phyloP scores from a whole-genome alignment of 257 asterid species.

The Ophiorrhiza pumila region DNA sequence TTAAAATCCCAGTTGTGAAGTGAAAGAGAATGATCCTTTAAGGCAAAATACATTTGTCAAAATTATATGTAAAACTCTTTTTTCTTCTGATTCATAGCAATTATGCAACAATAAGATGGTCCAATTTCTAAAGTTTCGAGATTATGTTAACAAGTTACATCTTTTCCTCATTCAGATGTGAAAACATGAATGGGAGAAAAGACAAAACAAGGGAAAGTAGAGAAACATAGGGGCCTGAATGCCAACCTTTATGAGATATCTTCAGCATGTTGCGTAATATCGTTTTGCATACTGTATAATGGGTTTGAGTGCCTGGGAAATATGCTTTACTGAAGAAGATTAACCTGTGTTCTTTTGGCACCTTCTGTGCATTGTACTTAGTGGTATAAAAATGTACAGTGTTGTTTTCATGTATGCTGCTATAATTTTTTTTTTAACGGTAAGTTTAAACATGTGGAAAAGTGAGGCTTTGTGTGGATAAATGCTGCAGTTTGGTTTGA shows the following conservation, averaged over 20 bases:
- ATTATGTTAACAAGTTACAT: not conserved
- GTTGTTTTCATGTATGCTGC: not conserved
- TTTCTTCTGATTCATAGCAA: not conserved
- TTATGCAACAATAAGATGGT: not conserved
- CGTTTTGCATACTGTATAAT: too few species aligned
- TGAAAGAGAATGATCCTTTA: not conserved
- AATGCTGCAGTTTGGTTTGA: not conserved
- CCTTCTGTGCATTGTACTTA: not conserved
- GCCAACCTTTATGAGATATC: too few species aligned
- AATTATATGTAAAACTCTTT: not conserved
- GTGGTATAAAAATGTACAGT: not conserved
- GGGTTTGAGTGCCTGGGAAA: not conserved
- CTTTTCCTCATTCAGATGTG: too few species aligned
- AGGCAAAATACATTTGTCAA: not conserved
- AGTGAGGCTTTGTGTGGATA: not conserved
- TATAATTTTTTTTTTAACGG: not conserved
- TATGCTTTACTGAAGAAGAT: not conserved
- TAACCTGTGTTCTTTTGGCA: not conserved
- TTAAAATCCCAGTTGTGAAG: not conserved
- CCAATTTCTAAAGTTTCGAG: not conserved
- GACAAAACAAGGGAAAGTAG: not conserved
- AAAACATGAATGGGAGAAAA: not conserved
- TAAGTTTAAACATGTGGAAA: not conserved
- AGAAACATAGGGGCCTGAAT: not conserved
- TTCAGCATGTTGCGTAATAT: too few species aligned